These are phyloP conservation scores for Aspergillus udagawae DNA, from an alignment of 2,329 filamentous ascomycete genomes.

Conservation along the genomic window DNA sequence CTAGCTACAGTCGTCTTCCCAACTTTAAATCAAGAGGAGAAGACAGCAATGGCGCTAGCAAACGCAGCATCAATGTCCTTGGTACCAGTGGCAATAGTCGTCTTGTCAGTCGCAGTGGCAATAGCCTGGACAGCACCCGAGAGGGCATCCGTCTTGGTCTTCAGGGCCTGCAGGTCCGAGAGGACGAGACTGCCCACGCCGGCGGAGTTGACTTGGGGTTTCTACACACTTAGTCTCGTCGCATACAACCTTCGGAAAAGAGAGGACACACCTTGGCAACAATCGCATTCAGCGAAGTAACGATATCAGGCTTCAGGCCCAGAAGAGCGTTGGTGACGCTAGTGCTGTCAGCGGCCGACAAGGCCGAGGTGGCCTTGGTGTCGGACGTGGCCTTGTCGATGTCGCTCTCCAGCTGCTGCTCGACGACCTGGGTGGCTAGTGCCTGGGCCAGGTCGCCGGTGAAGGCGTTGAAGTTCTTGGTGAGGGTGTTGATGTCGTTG, in stretches of 20 bases:
- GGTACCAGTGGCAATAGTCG: constrained; percentile 1
- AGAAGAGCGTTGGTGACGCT: constrained; percentile 3
- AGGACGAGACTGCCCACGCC: constrained; percentile 2
- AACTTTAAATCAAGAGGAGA: neutral
- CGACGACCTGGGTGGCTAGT: constrained; percentile 1
- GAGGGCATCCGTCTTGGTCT: constrained; percentile 3
- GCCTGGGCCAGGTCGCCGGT: constrained; percentile 2
- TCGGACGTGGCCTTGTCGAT: constrained; percentile 5
- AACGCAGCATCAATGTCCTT: constrained; percentile 6
- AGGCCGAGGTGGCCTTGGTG: constrained; percentile 1
- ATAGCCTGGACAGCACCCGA: constrained; percentile 3
- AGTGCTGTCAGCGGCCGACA: constrained; percentile 5
- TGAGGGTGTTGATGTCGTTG: constrained; percentile 2
- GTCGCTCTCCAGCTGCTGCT: constrained; percentile 3
- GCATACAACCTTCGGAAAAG: neutral
- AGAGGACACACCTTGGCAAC: constrained; percentile 6
- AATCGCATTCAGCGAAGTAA: neutral
- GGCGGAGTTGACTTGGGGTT: constrained; percentile 2
- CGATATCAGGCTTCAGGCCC: constrained; percentile 7
- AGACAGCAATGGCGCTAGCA: constrained; percentile 4
- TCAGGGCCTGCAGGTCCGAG: neutral
- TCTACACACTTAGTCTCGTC: neutral
- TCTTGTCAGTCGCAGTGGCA: constrained; percentile 4
- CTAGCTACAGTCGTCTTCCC: neutral
- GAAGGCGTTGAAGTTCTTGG: constrained; percentile 1